Base-by-base conservation (phyloP, 192 early-diverging fungal species). In the Fimicolochytrium jonesii region DNA sequence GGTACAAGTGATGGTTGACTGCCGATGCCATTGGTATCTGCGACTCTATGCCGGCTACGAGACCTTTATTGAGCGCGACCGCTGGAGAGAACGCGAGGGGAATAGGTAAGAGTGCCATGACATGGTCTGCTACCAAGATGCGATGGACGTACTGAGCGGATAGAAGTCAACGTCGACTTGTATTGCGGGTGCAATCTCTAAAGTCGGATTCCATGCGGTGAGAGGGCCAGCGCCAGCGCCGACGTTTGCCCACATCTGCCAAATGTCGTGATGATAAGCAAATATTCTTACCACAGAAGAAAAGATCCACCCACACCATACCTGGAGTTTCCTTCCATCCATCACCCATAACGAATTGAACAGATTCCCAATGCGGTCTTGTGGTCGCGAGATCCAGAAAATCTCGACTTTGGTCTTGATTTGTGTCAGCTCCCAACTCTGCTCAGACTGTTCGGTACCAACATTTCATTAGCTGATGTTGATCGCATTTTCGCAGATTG, bases 1-100 rank as follows among this genome's bases (percentile, higher is more conserved):
- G 84, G 56, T 79, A 92, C 23, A 87, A 51, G 7, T 76, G 59
- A 56, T 80, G 79, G 11, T 85, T 79, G n/a, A 87, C 54, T 1
- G 82, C 70, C 25, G 73, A 76, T 23, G 73, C 75, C 17, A 79
- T 63, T 6, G 76, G 75, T 35, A 88, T 75, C 29, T 75, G 81
- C 44, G 87, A 85, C 32, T 90, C 83, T n/a, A 91, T 71, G 18
- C 91, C 91, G 39, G 88, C 77, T 56, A 91, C 69, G 7, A 92
- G 74, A 10, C 90, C 90, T 65, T 85, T 77, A 6, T 85, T 73
- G 37, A 91, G 73, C 26, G 87, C 49, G 23, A 93, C 78, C 6
- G 86, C 90, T 90, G 73, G 18, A 35, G 45, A 25, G 11, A 48
- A 73, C 10, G 52, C 23, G 10, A 48, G 30, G 25, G 5, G 66